Percentiles rank a stretch among this genome's conserved stretches.
phyloP scores from a whole-genome alignment of 768 basidiomycete genomes.

The Rhodosporidiobolus sp. region DNA sequence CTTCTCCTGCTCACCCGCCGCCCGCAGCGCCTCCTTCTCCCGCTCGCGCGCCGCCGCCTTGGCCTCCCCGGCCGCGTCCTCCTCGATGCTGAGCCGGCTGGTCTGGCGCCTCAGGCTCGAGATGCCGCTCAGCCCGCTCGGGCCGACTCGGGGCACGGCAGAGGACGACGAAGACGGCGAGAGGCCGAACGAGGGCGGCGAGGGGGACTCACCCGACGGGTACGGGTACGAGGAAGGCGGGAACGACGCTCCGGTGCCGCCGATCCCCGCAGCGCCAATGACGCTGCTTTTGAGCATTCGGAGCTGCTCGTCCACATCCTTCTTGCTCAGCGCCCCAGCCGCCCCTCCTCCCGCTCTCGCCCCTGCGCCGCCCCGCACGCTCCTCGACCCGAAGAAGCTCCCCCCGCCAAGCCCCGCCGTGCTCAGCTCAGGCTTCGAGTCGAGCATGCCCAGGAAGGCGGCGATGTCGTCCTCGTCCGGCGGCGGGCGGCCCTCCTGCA shows the following conservation, averaged over 20 bases:
- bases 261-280: background rate
- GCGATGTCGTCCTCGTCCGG: conserved; percentile 38
- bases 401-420: background rate
- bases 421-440: conserved; percentile 32
- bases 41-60: background rate
- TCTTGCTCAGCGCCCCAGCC: conserved; percentile 13
- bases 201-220: conserved; percentile 8
- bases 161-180: background rate
- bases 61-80: conserved; percentile 23
- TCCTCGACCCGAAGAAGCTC: background rate
- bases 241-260: no score
- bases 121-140: conserved; percentile 16
- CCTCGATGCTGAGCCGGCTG: conserved; percentile 26
- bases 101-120: conserved; percentile 23
- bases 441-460: conserved; percentile 40
- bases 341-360: background rate
- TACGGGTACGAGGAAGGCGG: no score
- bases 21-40: background rate
- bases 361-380: background rate
- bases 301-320: conserved; percentile 32
- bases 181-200: background rate
- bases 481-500: conserved; percentile 3
- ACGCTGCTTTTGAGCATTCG: conserved; percentile 17
- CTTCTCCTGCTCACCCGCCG: background rate
- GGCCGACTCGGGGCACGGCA: background rate